phyloP scores from a whole-genome alignment of 208 protist genomes.

The Kentomonas sorsogonicus region DNA sequence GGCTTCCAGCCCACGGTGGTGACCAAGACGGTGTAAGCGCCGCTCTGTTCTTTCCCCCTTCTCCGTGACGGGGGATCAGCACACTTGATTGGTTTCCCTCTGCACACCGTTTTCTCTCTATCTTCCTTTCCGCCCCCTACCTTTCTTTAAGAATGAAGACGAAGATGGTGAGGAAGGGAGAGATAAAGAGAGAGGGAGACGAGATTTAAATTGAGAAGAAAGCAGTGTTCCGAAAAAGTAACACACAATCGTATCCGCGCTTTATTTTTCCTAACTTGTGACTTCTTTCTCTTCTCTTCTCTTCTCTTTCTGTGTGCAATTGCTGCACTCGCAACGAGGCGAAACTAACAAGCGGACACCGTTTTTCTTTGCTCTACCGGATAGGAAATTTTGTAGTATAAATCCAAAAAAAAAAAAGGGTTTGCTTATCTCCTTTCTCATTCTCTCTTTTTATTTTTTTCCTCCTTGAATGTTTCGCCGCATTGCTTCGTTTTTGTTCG shows the following conservation, averaged over 20 bases:
- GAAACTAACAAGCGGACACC: not conserved
- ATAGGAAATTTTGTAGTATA: not conserved
- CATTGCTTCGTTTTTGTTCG: constrained; percentile 5
- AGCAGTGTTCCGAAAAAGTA: constrained; percentile 10
- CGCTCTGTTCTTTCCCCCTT: not conserved
- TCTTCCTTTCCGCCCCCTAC: not conserved
- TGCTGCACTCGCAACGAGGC: no score
- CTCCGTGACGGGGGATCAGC: not conserved
- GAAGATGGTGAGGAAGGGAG: not conserved
- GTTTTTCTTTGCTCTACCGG: constrained; percentile 1
- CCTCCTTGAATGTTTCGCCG: not conserved
- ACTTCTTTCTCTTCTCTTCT: constrained; percentile 1
- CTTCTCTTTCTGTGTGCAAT: no score
- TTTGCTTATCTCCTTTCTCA: not conserved
- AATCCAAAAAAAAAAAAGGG: constrained; percentile 6
- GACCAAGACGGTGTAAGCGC: constrained; percentile 39
- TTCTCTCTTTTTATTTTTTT: constrained; percentile 8
- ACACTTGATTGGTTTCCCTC: not conserved
- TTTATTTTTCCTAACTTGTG: not conserved
- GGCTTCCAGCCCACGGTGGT: constrained; percentile 70
- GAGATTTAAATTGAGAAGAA: not conserved
- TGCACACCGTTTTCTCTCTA: constrained; percentile 4
- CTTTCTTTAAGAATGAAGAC: constrained; percentile 9
- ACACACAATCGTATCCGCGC: constrained; percentile 1
- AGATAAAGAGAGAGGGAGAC: not conserved